Base-by-base conservation (phyloP, 345 rosid species). In the Syzygium aromaticum region DNA sequence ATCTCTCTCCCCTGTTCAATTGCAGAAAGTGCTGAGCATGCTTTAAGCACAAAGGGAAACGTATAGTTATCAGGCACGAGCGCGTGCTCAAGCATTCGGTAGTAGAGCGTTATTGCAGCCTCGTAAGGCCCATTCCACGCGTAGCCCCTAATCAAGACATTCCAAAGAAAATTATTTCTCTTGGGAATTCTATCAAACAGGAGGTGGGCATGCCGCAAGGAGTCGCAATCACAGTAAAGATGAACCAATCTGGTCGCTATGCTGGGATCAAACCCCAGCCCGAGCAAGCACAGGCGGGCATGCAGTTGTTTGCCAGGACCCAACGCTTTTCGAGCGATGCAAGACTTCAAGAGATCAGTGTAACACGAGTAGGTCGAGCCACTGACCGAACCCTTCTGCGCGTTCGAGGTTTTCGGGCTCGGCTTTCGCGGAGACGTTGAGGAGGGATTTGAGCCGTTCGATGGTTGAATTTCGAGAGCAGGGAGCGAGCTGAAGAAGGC, bases 101-200 rank as follows among this genome's bases (percentile, higher is more conserved):
- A 57, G 52, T 89, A 91, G 85, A 91, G 87, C 38, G 82, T 52
- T 84, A 90, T 54, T 16, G 91, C 91, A 86, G 86, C 57, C 80
- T 87, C 86, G 33, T 88, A 85, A 21, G 93, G 93, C 4, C 92
- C 92, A 52, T 86, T 77, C 92, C 92, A 90, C 3, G 93, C 91
- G 33, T 86, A 90, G 27, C 87, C 93, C 88, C 91, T 67, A 51
- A 90, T 90, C 84, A 91, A 33, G 83, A 91, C 87, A 88, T 91
- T 91, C 91, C 93, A 90, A 52, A 91, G 90, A 52, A 91, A 91
- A 80, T 85, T 64, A 57, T 78, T 88, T 51, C 87, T 43, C 12
- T 89, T 88, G 4, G 90, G 88, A 87, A 90, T 90, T 89, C 90
- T 91, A 54, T 90, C 93, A 86, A 91, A 91, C 88, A 91, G 51